These are phyloP conservation scores for Psidium guajava DNA, from an alignment of 345 rosid genomes.

Conservation along the genomic window DNA sequence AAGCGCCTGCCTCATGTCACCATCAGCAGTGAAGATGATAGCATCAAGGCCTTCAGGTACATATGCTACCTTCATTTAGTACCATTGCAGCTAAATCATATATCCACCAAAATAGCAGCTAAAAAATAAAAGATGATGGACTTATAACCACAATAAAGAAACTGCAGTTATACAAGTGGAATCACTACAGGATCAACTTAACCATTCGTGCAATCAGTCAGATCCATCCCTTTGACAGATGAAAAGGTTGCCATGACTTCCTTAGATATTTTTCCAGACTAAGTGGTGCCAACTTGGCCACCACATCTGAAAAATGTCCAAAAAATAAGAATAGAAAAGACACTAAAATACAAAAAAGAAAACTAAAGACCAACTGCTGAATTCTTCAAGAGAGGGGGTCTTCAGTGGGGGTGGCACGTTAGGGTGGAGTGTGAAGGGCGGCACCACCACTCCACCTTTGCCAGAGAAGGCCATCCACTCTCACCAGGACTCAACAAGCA, in stretches of 20 bases:
- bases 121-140: background rate
- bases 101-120: background rate
- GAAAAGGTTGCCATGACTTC: background rate
- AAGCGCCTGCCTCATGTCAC: conserved; percentile 98
- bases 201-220: background rate
- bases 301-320: background rate
- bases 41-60: conserved; percentile 97
- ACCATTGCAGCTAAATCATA: conserved; percentile 3
- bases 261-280: background rate
- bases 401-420: background rate
- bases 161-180: background rate
- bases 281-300: background rate
- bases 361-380: background rate
- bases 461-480: background rate
- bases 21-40: conserved; percentile 95
- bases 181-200: background rate
- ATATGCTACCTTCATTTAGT: conserved; percentile 63
- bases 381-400: background rate
- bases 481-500: background rate
- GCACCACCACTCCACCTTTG: background rate
- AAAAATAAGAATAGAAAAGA: background rate
- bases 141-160: background rate
- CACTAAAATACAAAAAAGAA: background rate
- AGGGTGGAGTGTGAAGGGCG: background rate
- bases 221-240: background rate